phyloP scores from a whole-genome alignment of 805 yeast genomes.

The Cyberlindnera bimundalis region DNA sequence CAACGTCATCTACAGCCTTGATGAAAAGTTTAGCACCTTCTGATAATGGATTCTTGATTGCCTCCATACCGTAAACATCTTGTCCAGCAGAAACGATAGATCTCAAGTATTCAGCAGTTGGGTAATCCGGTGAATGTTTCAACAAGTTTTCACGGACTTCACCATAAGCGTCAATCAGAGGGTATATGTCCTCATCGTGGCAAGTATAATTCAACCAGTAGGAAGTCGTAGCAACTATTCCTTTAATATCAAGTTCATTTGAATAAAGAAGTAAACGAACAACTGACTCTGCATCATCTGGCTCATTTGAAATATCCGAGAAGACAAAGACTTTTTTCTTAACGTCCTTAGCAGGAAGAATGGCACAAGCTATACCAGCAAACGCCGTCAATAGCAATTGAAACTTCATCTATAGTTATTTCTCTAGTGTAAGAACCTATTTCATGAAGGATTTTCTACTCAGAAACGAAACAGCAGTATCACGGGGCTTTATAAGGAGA shows the following conservation, averaged over 20 bases:
- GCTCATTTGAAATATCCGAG: constrained; percentile 32
- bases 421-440: too few species aligned
- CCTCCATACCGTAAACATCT: constrained; percentile 27
- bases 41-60: constrained; percentile 20
- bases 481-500: too few species aligned
- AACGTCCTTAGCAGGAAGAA: constrained; percentile 28
- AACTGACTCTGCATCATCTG: constrained; percentile 32
- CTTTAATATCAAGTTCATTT: constrained; percentile 29
- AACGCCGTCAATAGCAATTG: too few species aligned
- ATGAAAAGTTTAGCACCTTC: constrained; percentile 28
- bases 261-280: constrained; percentile 31
- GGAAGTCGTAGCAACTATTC: constrained; percentile 34
- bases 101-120: constrained; percentile 27
- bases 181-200: constrained; percentile 31
- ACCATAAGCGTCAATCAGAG: constrained; percentile 32
- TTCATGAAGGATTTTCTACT: too few species aligned
- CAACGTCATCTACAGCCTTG: constrained; percentile 23
- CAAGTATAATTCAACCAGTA: constrained; percentile 31
- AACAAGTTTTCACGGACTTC: constrained; percentile 26
- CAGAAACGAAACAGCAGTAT: too few species aligned
- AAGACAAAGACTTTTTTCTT: constrained; percentile 30
- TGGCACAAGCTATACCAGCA: too few species aligned
- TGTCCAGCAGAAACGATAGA: constrained; percentile 26
- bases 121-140: constrained; percentile 29
- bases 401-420: too few species aligned